Conservation (phyloP, 169 alveolate species). For the Plasmodium reichenowi region DNA sequence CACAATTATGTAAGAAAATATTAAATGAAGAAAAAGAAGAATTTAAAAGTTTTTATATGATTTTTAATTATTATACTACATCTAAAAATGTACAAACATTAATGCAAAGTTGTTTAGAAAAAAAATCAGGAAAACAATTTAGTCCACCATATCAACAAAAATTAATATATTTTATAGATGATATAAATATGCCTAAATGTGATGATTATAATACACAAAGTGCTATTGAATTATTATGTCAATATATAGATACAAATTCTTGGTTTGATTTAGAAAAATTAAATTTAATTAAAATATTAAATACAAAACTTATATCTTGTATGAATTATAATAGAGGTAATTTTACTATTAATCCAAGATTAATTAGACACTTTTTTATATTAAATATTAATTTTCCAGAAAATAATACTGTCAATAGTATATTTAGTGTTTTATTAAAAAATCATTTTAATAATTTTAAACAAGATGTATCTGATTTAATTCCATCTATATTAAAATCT, state of each 20-base stretch:
- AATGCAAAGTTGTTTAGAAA: slow-evolving; percentile 91
- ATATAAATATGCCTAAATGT: slow-evolving; percentile 96
- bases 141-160: slow-evolving; percentile 96
- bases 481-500: slow-evolving; percentile 92
- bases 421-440: slow-evolving; percentile 93
- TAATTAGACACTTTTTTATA: slow-evolving; percentile 96
- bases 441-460: slow-evolving; percentile 93
- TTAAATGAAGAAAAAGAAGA: slow-evolving; percentile 92
- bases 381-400: slow-evolving; percentile 96
- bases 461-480: slow-evolving; percentile 91
- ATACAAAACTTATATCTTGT: slow-evolving; percentile 93
- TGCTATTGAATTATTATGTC: slow-evolving; percentile 94
- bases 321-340: slow-evolving; percentile 97
- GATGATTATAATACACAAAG: slow-evolving; percentile 96
- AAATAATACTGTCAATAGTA: slow-evolving; percentile 91
- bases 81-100: slow-evolving; percentile 81
- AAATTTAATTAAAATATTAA: slow-evolving; percentile 93
- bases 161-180: slow-evolving; percentile 96
- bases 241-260: slow-evolving; percentile 94
- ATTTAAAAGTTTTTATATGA: slow-evolving; percentile 88
- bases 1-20: slow-evolving; percentile 95
- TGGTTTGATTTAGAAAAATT: slow-evolving; percentile 94
- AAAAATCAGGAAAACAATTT: slow-evolving; percentile 95
- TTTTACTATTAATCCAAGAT: slow-evolving; percentile 94
- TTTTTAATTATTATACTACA: slow-evolving; percentile 81